Conservation (phyloP, 192 early-diverging fungal species). For the Haplosporangium gracile region DNA sequence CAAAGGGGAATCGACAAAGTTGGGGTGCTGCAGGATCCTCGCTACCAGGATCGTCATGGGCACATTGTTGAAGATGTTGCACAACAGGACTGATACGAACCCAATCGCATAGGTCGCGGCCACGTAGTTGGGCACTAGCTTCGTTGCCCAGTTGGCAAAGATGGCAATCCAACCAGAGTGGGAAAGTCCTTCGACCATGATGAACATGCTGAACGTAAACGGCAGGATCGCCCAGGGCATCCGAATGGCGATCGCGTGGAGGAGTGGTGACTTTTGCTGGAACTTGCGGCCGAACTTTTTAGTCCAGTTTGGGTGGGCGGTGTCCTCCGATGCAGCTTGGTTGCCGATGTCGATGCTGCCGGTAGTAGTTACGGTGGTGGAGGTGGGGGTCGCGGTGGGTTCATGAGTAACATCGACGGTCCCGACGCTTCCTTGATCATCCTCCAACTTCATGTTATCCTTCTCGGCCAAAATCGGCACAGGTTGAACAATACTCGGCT, state of each 20-base stretch:
- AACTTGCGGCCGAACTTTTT: constrained; percentile 7
- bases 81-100: constrained; percentile 73
- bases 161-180: constrained; percentile 76
- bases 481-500: constrained; percentile 23
- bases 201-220: constrained; percentile 90
- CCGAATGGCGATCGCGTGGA: constrained; percentile 63
- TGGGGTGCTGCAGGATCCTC: constrained; percentile 74
- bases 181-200: constrained; percentile 82
- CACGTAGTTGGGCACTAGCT: constrained; percentile 63
- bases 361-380: background rate
- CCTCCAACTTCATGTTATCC: background rate
- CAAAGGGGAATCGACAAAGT: constrained; percentile 60
- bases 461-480: background rate
- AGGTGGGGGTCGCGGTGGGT: background rate
- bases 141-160: constrained; percentile 70
- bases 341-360: background rate
- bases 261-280: constrained; percentile 61
- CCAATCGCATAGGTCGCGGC: constrained; percentile 74
- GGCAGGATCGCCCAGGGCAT: constrained; percentile 85
- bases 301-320: background rate
- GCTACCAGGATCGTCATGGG: constrained; percentile 91
- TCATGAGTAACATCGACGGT: background rate
- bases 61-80: constrained; percentile 86
- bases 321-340: background rate
- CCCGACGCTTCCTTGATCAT: background rate